Conservation (phyloP, 2,329 filamentous ascomycete species). For the Pyrenophora seminiperda region DNA sequence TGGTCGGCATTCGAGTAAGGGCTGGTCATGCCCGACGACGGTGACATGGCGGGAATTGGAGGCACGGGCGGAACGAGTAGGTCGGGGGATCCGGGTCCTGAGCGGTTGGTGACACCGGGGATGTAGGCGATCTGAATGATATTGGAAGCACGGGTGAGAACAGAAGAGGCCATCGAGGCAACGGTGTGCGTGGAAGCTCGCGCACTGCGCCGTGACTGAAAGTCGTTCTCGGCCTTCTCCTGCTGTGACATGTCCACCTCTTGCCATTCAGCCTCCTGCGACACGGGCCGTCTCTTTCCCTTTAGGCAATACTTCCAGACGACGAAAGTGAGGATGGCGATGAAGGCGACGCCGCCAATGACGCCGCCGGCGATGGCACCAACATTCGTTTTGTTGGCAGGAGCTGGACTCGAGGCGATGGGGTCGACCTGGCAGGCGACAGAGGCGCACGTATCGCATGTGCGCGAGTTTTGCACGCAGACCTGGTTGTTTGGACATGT, state of each 20-base stretch:
- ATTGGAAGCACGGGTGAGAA: constrained; percentile 94
- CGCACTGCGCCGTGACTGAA: constrained; percentile 61
- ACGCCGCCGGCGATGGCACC: constrained; percentile 93
- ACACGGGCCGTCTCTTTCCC: constrained; percentile 68
- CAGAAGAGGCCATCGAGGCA: constrained; percentile 90
- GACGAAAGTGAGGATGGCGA: constrained; percentile 76
- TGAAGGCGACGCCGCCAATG: constrained; percentile 76
- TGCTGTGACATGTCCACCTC: constrained; percentile 59
- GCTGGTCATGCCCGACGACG: constrained; percentile 63
- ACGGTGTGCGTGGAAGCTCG: constrained; percentile 84
- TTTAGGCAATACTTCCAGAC: constrained; percentile 90
- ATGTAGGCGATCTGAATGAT: constrained; percentile 99
- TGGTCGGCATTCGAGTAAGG: constrained; percentile 69
- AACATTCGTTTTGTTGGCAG: constrained; percentile 61
- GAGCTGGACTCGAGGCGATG: constrained; percentile 31
- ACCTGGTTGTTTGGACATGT: constrained; percentile 60
- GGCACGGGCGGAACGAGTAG: constrained; percentile 90
- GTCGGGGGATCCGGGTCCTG: constrained; percentile 79
- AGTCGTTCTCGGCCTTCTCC: constrained; percentile 63
- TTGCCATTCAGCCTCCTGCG: constrained; percentile 60
- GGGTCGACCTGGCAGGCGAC: constrained; percentile 58
- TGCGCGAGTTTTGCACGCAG: constrained; percentile 64
- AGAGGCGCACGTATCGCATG: constrained; percentile 64
- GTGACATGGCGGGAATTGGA: constrained; percentile 71
- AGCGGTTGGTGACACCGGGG: constrained; percentile 92